Conservation (phyloP, 2,329 filamentous ascomycete genomes). For the Aspergillus tanneri region DNA sequence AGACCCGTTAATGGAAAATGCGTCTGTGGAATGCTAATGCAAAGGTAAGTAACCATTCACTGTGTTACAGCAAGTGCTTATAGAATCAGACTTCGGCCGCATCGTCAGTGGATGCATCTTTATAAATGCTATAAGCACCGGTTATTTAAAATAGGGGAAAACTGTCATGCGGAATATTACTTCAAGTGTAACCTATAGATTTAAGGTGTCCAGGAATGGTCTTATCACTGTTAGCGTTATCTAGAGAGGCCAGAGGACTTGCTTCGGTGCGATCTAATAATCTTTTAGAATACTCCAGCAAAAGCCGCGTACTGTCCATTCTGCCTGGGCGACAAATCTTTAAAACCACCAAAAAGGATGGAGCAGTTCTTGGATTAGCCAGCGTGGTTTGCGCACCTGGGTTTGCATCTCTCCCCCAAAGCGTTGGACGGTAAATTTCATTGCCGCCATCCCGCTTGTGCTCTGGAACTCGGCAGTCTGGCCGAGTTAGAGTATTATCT, state of each 20-base stretch:
- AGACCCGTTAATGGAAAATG: neutral
- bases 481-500: slow-evolving; percentile 5
- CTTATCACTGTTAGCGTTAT: slow-evolving; percentile 10
- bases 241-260: slow-evolving; percentile 9
- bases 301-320: slow-evolving; percentile 13
- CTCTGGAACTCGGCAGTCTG: slow-evolving; percentile 2
- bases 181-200: slow-evolving; percentile 14
- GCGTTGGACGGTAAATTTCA: neutral
- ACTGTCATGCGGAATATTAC: slow-evolving; percentile 8
- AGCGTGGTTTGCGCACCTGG: neutral
- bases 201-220: slow-evolving; percentile 8
- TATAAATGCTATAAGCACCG: slow-evolving; percentile 9
- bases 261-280: slow-evolving; percentile 11
- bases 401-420: neutral
- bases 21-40: neutral
- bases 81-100: slow-evolving; percentile 5
- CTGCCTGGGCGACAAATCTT: slow-evolving; percentile 7
- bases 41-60: slow-evolving; percentile 1
- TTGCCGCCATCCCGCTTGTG: slow-evolving; percentile 2
- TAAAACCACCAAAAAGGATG: slow-evolving; percentile 2
- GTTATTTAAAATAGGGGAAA: neutral
- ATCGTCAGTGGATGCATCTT: slow-evolving; percentile 13
- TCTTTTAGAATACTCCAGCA: slow-evolving; percentile 11
- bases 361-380: neutral
- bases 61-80: slow-evolving; percentile 7